A percentile compares a stretch with the other conserved stretches of the same genome.
Evolutionary conservation across 2,329 filamentous ascomycete species (phyloP).

Genomic region (Neofusicoccum parvum): DNA sequence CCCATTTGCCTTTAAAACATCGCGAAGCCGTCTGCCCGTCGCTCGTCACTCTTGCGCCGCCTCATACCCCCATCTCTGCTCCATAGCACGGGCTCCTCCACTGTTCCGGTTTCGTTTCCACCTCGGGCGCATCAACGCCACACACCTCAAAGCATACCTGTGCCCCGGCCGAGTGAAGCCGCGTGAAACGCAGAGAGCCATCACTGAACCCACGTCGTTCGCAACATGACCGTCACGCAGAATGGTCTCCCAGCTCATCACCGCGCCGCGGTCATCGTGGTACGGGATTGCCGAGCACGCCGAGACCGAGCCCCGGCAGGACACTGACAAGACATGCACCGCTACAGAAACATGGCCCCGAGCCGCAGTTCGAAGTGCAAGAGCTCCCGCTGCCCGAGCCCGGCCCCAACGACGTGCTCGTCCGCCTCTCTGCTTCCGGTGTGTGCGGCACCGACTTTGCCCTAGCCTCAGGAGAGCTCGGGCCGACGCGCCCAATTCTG

Average conservation of each 20-base stretch:
- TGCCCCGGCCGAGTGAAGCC: neutral
- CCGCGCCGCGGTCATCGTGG: constrained; percentile 18
- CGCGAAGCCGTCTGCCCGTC: neutral
- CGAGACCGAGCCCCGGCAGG: no score
- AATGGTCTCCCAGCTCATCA: neutral
- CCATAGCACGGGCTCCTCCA: neutral
- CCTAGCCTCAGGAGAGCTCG: constrained; percentile 57
- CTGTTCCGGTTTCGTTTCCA: constrained; percentile 14
- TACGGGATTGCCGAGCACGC: neutral
- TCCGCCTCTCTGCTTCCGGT: constrained; percentile 61
- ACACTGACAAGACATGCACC: neutral
- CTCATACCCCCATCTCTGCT: neutral
- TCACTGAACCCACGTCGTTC: neutral
- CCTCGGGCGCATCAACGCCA: neutral
- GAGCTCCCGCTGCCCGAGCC: constrained; percentile 51
- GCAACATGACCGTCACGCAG: neutral
- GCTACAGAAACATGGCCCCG: constrained; percentile 41
- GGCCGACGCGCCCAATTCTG: constrained; percentile 45
- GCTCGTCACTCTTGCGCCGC: neutral
- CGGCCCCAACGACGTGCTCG: constrained; percentile 57
- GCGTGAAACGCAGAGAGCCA: neutral
- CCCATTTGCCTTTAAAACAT: neutral
- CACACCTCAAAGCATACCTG: neutral
- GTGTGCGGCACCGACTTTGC: constrained; percentile 62
- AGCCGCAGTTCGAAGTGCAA: constrained; percentile 52